These are phyloP conservation scores for Ballota nigra DNA, from an alignment of 257 asterid species.

Conservation along the genomic window DNA sequence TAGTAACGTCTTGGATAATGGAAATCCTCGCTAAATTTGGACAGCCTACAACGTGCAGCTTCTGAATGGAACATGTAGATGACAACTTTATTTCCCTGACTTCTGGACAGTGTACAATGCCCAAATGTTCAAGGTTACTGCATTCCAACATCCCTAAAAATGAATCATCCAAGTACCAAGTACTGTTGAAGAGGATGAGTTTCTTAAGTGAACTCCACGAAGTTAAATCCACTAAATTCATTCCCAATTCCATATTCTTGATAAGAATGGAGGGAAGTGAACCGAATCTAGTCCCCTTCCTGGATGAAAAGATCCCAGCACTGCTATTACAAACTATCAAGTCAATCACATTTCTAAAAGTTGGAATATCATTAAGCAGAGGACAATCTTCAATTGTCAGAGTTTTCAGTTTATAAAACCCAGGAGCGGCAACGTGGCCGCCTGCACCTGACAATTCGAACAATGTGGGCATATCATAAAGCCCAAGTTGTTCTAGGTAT, in stretches of 20 bases:
- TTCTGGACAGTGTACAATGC: not conserved
- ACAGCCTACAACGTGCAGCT: slow-evolving; percentile 13
- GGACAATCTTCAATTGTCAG: slow-evolving; percentile 16
- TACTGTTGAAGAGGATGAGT: slow-evolving; percentile 6
- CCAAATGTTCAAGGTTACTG: not conserved
- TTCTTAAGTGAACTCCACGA: not conserved
- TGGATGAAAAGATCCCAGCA: not conserved
- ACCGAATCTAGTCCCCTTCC: not conserved
- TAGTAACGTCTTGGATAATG: not conserved
- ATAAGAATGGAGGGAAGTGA: slow-evolving; percentile 7
- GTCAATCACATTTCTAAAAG: not conserved
- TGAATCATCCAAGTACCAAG: not conserved
- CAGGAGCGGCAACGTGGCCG: not conserved
- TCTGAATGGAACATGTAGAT: not conserved
- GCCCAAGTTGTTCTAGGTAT: slow-evolving; percentile 17
- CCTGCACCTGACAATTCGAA: not conserved
- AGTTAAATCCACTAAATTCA: not conserved
- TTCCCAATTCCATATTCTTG: not conserved
- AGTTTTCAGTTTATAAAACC: slow-evolving; percentile 10
- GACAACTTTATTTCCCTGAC: not conserved
- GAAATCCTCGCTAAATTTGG: not conserved
- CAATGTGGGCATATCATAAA: slow-evolving; percentile 19
- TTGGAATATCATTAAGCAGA: not conserved
- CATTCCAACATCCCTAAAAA: not conserved
- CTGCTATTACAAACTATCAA: not conserved